Conservation (phyloP, 805 yeast genomes). For the Hanseniaspora jakobsenii region DNA sequence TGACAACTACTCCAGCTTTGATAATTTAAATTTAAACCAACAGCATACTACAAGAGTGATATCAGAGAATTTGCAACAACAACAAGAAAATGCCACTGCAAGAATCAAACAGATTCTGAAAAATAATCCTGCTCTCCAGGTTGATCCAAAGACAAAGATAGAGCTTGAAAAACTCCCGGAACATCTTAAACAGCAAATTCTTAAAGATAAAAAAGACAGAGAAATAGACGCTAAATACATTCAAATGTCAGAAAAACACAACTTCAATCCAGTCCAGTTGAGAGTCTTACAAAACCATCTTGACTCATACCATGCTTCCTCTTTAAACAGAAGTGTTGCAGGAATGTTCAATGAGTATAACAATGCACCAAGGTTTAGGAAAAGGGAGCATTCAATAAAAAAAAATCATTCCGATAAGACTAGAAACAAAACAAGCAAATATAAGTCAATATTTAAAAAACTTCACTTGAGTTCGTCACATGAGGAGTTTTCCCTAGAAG, state of each 20-base stretch:
- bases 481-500: conserved; percentile 4
- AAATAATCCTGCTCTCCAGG: conserved; percentile 9
- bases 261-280: conserved; percentile 14
- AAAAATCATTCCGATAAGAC: background rate
- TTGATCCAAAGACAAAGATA: conserved; percentile 12
- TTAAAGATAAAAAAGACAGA: conserved; percentile 10
- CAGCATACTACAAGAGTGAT: conserved; percentile 9
- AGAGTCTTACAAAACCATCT: conserved; percentile 13
- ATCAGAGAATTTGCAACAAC: conserved; percentile 1
- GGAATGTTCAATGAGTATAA: conserved; percentile 7
- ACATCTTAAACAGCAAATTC: conserved; percentile 5
- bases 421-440: conserved; percentile 5
- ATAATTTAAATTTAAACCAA: conserved; percentile 10
- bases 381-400: background rate
- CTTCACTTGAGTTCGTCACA: conserved; percentile 2
- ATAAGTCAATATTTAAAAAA: conserved; percentile 10
- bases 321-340: conserved; percentile 11
- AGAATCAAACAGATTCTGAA: conserved; percentile 9
- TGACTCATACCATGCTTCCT: conserved; percentile 7
- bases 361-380: background rate
- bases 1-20: background rate
- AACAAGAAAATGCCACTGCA: conserved; percentile 8
- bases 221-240: conserved; percentile 13
- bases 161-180: conserved; percentile 10
- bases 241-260: conserved; percentile 15